A percentile compares a stretch with the other conserved stretches of the same genome.
phyloP scores from a whole-genome alignment of 495 filamentous ascomycete species.

The Aspergillus indologenus region DNA sequence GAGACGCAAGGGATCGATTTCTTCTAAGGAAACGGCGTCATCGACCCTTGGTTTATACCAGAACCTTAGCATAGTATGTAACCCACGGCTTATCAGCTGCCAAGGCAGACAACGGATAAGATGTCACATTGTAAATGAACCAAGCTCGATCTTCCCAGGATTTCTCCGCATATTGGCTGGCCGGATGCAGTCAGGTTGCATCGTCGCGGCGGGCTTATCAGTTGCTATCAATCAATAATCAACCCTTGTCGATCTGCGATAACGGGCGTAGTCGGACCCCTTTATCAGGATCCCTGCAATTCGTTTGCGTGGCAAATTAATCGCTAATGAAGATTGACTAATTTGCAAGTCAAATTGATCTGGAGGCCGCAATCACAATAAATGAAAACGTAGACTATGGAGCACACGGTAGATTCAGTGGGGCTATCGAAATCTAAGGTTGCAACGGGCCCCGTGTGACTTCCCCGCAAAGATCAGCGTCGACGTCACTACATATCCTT shows the following conservation, averaged over 20 bases:
- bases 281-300: constrained; percentile 1
- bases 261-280: neutral
- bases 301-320: neutral
- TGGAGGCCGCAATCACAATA: neutral
- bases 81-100: neutral
- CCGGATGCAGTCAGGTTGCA: constrained; percentile 6
- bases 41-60: neutral
- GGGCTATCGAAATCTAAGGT: neutral
- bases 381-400: neutral
- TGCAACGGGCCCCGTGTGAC: neutral
- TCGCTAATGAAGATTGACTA: neutral
- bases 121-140: neutral
- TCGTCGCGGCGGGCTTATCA: neutral
- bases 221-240: neutral
- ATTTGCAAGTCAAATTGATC: neutral
- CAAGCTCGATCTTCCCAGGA: neutral
- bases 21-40: neutral
- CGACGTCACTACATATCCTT: neutral
- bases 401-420: too few species aligned
- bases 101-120: neutral
- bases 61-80: neutral
- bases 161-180: constrained; percentile 1
- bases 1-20: neutral
- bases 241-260: constrained; percentile 3
- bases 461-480: neutral